These are phyloP conservation scores for Leccinum broughii DNA, from an alignment of 768 basidiomycete species.

Conservation along the genomic window DNA sequence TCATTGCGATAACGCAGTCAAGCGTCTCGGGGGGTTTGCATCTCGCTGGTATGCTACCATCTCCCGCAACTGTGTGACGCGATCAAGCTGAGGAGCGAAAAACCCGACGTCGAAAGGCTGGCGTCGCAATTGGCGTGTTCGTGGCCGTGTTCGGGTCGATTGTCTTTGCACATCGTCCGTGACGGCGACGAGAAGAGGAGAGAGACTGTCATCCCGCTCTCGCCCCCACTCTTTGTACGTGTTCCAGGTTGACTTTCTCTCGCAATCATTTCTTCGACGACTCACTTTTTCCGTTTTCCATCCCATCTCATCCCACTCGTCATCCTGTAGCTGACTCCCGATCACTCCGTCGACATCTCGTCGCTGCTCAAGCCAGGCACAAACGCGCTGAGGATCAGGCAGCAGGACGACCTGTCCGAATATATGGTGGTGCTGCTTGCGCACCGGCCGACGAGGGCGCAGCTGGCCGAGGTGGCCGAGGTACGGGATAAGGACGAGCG, in stretches of 20 bases:
- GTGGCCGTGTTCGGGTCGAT: conserved; percentile 43
- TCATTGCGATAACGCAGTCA: conserved; percentile 26
- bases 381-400: conserved; percentile 46
- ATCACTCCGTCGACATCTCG: conserved; percentile 54
- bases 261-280: background rate
- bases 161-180: conserved; percentile 17
- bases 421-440: conserved; percentile 48
- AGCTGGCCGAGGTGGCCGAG: conserved; percentile 35
- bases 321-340: conserved; percentile 42
- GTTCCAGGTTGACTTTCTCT: conserved; percentile 13
- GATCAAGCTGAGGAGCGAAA: conserved; percentile 13
- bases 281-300: background rate
- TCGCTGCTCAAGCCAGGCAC: conserved; percentile 40
- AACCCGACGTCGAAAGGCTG: conserved; percentile 20
- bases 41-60: conserved; percentile 48
- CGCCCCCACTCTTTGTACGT: conserved; percentile 39
- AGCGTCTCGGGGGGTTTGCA: conserved; percentile 38
- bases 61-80: conserved; percentile 26
- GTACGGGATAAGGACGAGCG: conserved; percentile 16
- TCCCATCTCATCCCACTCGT: background rate
- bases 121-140: conserved; percentile 33
- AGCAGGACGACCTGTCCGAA: conserved; percentile 43
- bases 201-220: conserved; percentile 19
- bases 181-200: conserved; percentile 4
- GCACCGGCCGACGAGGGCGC: conserved; percentile 50